A percentile compares a stretch with the other conserved stretches of the same genome.
phyloP scores from a whole-genome alignment of 1,139 yeast species.

The Casaregolazyma lundiana region DNA sequence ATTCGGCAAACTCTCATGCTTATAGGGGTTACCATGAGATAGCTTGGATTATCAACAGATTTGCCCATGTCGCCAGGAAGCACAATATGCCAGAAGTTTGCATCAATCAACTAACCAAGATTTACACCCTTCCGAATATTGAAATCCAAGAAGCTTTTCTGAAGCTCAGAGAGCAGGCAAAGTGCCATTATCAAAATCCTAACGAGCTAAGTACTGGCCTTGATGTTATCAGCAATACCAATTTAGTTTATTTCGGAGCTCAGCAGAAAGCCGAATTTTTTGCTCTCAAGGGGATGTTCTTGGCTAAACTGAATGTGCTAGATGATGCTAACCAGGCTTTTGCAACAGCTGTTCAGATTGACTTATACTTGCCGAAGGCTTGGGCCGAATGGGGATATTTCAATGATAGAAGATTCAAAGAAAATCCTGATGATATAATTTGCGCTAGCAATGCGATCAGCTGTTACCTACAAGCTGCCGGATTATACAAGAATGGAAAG shows the following conservation, averaged over 20 bases:
- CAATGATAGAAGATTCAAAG: slow-evolving; percentile 84
- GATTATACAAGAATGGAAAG: slow-evolving; percentile 87
- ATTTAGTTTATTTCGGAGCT: slow-evolving; percentile 90
- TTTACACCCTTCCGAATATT: slow-evolving; percentile 92
- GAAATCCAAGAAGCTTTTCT: slow-evolving; percentile 97
- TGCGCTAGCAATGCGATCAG: slow-evolving; percentile 93
- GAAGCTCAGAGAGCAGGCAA: slow-evolving; percentile 93
- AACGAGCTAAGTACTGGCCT: slow-evolving; percentile 89
- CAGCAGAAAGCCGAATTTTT: slow-evolving; percentile 98
- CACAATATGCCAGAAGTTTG: slow-evolving; percentile 98
- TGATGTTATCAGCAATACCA: slow-evolving; percentile 95
- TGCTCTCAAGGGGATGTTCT: slow-evolving; percentile 95
- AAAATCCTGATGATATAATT: slow-evolving; percentile 74
- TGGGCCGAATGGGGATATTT: slow-evolving; percentile 99
- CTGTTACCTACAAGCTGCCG: slow-evolving; percentile 96
- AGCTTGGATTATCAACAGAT: slow-evolving; percentile 97
- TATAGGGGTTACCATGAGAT: slow-evolving; percentile 97
- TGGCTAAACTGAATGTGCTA: slow-evolving; percentile 80
- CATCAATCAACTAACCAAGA: slow-evolving; percentile 84
- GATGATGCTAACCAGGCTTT: slow-evolving; percentile 98
- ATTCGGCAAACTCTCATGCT: slow-evolving; percentile 81
- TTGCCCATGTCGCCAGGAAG: slow-evolving; percentile 97
- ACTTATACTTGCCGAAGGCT: slow-evolving; percentile 88
- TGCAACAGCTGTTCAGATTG: slow-evolving; percentile 96
- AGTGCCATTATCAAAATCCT: slow-evolving; percentile 88